Evolutionary conservation across 2,329 filamentous ascomycete species (phyloP), one percentile per base, ranked within the genome.

Genomic region (Periglandula ipomoeae): DNA sequence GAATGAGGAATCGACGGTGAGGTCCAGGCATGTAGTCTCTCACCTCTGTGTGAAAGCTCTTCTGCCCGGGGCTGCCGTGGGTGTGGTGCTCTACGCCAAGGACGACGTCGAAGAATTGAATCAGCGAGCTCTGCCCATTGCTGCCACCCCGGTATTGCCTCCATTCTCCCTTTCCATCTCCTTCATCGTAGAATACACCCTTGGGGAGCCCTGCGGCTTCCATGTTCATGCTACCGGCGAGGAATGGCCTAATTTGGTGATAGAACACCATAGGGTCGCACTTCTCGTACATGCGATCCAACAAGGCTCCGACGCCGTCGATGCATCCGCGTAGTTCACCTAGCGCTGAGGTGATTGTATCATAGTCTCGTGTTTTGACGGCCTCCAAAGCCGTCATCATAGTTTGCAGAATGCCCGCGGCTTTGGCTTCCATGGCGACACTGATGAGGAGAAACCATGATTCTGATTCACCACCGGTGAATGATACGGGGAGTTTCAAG

Each of bases 221-320:
- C 91, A 96, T 96, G 64, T 94, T 95, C 68, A 89, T 94, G 64
- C 87, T 90, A 3, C 91, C 91, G 0, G 91, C 89, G 2, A 97
- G 73, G 63, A 88, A 95, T 0, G 91, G 91, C 2, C 91, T 78
- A 56, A 97, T 93, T 39, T 81, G 78, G 66, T 95, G 82, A 66
- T 95, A 96, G 67, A 97, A 97, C 4, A 89, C 79, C 60, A 86
- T 81, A 0, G 90, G 89, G 52, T 91, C 84, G 63, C 90, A 96
- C 53, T 80, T 81, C 59, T 96, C 90, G 61, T 94, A 85, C 89
- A 97, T 95, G 42, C 87, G 78, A 52, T 85, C 77, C 1, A 96
- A 71, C 0, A 95, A 63, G 0, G 63, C 64, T 9, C 79, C 82
- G 1, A 95, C 75, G 47, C 84, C 79, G 44, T 83, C 76, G 24